These are phyloP conservation scores for Chloranthus sessilifolius DNA, from an alignment of 164 flowering plant genomes.

Conservation along the genomic window DNA sequence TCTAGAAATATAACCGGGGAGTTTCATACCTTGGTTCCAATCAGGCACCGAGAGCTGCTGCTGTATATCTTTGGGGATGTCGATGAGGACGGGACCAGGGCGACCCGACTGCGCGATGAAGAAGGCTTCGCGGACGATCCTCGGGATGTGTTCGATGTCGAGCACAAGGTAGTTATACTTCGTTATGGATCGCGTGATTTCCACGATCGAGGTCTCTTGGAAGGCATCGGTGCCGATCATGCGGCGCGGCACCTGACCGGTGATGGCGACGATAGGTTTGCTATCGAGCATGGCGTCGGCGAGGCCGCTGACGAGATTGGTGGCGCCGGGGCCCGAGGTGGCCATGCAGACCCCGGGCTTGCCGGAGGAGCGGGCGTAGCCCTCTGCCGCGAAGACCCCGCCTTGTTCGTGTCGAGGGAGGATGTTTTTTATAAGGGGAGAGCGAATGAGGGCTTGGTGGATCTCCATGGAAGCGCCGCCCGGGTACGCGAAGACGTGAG, in stretches of 20 bases:
- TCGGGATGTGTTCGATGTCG: slow-evolving; percentile 53
- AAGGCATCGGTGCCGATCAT: slow-evolving; percentile 70
- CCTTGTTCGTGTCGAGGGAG: slow-evolving; percentile 65
- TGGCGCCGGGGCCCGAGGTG: slow-evolving; percentile 71
- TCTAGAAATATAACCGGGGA: slow-evolving; percentile 42
- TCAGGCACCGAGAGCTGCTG: slow-evolving; percentile 43
- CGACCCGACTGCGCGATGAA: slow-evolving; percentile 44
- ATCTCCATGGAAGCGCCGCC: slow-evolving; percentile 69
- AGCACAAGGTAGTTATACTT: slow-evolving; percentile 59
- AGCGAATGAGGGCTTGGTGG: slow-evolving; percentile 59
- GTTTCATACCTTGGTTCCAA: slow-evolving; percentile 31
- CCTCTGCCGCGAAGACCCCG: slow-evolving; percentile 55
- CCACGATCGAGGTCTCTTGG: slow-evolving; percentile 57
- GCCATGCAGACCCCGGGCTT: slow-evolving; percentile 53
- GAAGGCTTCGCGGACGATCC: slow-evolving; percentile 48
- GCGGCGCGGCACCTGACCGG: slow-evolving; percentile 52
- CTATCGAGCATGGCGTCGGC: slow-evolving; percentile 60
- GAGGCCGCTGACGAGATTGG: slow-evolving; percentile 59
- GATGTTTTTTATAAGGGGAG: slow-evolving; percentile 31
- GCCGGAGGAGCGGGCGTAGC: slow-evolving; percentile 60
- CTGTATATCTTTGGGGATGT: slow-evolving; percentile 53
- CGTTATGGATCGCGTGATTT: slow-evolving; percentile 52
- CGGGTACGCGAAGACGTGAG: slow-evolving; percentile 51
- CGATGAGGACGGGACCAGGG: slow-evolving; percentile 64
- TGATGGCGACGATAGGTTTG: slow-evolving; percentile 49